Evolutionary conservation across 1,139 yeast genomes (phyloP), one percentile per base, ranked within the genome.

Genomic region (Torulaspora pretoriensis): DNA sequence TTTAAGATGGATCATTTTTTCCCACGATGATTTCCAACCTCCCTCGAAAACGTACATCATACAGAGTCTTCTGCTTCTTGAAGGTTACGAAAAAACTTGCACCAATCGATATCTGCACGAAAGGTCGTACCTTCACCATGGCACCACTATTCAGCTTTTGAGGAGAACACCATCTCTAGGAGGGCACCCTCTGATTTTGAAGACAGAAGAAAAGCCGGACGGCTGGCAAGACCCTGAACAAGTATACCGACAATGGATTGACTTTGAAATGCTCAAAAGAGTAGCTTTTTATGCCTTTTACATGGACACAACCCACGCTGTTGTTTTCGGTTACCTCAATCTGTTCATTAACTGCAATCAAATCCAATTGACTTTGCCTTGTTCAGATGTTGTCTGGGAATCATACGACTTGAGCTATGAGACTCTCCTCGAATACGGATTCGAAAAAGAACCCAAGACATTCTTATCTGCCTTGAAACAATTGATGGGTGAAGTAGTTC

Each of bases 351-450:
- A 81, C 58, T 56, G 53, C 40, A 56, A 76, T 38, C 89, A 87
- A 56, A 71, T 88, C 40, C 89, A 88, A 57, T 67, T 83, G 50
- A 74, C 81, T 36, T 68, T 87, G 59, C 96, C 96, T 0, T 87
- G 95, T 59, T 81, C 83, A 46, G 95, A 87, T 57, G 78, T 73
- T 19, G 68, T 84, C 42, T 85, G 96, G 96, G 90, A 83, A 43
- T 72, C 69, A 35, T 65, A 67, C 57, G 55, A 62, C 13, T 55
- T 65, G 26, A 54, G 55, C 24, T 57, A 56, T 41, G 60, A 56
- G 31, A 49, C 46, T 9, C 51, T 59, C n/a, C 38, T 52, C 25
- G 57, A 57, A 28, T 48, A 52, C 39, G 62, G 62, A 2, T 58
- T 55, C 43, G 57, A 53, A 12, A 45, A 42, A 16, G 51, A 45